These are phyloP conservation scores for Saposhnikovia divaricata DNA, from an alignment of 129 eudicot genomes.

Conservation along the genomic window DNA sequence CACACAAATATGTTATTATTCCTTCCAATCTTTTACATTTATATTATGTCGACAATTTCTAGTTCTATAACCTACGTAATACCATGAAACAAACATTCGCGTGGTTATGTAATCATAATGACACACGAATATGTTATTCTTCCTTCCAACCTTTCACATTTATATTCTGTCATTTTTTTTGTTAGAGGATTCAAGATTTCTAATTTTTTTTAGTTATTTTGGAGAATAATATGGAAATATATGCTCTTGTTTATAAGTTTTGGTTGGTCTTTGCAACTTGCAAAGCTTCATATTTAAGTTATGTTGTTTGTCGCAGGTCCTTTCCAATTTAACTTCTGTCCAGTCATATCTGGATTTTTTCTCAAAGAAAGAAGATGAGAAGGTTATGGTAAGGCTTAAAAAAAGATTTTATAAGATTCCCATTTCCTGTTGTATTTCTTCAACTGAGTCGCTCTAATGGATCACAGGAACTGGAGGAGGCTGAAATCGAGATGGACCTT, in stretches of 20 bases:
- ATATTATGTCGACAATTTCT: no score
- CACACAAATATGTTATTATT: no score
- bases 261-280: neutral
- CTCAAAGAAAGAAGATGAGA: constrained; percentile 59
- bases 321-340: constrained; percentile 75
- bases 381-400: constrained; percentile 44
- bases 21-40: no score
- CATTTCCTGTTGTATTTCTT: neutral
- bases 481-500: constrained; percentile 85
- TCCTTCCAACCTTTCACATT: neutral
- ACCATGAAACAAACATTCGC: no score
- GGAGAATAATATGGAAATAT: neutral
- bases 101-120: neutral
- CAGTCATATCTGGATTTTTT: constrained; percentile 71
- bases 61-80: no score
- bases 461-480: constrained; percentile 83
- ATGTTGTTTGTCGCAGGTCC: constrained; percentile 45
- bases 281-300: constrained; percentile 5
- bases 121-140: neutral
- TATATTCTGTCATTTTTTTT: neutral
- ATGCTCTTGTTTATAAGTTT: neutral
- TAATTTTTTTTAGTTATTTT: neutral
- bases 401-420: neutral
- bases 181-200: neutral
- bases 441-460: constrained; percentile 13